These are phyloP conservation scores for Achaetomium macrosporum DNA, from an alignment of 2,329 filamentous ascomycete genomes.

Conservation along the genomic window DNA sequence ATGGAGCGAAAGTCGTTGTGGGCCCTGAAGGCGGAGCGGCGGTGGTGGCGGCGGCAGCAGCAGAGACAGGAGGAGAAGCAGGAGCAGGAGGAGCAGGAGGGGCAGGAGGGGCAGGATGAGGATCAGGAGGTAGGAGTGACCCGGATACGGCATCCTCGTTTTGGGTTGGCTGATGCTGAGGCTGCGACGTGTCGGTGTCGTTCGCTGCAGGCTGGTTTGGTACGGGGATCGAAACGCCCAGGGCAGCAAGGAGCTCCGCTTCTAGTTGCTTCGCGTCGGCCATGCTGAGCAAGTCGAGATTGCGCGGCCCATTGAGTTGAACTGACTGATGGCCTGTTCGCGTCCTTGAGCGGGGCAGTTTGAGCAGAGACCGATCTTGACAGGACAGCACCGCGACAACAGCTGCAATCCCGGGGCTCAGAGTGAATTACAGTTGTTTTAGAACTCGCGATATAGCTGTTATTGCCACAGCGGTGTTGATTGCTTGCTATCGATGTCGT, in stretches of 20 bases:
- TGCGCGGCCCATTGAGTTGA: constrained; percentile 17
- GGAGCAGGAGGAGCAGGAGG: background rate
- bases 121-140: background rate
- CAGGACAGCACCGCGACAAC: too few species aligned
- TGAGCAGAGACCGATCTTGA: too few species aligned
- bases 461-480: too few species aligned
- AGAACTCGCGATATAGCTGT: too few species aligned
- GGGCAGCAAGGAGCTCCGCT: constrained; percentile 24
- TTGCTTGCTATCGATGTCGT: too few species aligned
- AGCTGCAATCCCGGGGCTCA: too few species aligned
- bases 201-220: background rate
- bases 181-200: constrained; percentile 1
- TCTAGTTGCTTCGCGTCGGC: constrained; percentile 21
- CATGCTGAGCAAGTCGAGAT: constrained; percentile 17
- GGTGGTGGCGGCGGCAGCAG: background rate
- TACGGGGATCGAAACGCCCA: constrained; percentile 11
- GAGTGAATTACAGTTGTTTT: too few species aligned
- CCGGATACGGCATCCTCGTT: background rate
- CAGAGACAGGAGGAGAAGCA: background rate
- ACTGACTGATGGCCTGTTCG: background rate
- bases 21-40: background rate
- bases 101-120: background rate
- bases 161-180: background rate
- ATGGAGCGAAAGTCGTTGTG: background rate
- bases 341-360: background rate